A percentile compares a stretch with the other conserved stretches of the same genome.
These are phyloP conservation scores for Metschnikowia noctiluminum DNA, from an alignment of 805 yeast genomes.

Conservation along the genomic window DNA sequence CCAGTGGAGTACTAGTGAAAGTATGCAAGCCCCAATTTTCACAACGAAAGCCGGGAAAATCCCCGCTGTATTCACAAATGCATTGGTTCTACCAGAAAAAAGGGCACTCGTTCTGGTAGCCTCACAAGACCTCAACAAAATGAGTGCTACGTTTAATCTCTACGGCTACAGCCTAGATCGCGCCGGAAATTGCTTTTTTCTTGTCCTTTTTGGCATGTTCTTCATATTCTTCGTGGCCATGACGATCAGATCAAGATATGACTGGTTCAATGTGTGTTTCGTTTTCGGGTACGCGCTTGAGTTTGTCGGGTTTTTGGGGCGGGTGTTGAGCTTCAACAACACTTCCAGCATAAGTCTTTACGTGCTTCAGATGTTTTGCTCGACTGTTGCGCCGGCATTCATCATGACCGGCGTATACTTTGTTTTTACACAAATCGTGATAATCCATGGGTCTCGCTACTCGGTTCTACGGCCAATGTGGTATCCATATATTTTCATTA, in stretches of 20 bases:
- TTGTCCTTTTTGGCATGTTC: slow-evolving; percentile 25
- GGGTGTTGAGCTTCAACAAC: slow-evolving; percentile 30
- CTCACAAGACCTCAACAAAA: too few species aligned
- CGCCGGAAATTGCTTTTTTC: slow-evolving; percentile 32
- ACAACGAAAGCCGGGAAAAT: too few species aligned
- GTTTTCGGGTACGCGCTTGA: slow-evolving; percentile 35
- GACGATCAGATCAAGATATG: slow-evolving; percentile 32
- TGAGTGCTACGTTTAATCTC: not conserved
- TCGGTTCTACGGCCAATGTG: slow-evolving; percentile 40
- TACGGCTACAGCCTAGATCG: slow-evolving; percentile 24
- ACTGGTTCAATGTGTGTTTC: slow-evolving; percentile 40
- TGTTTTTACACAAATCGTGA: slow-evolving; percentile 39
- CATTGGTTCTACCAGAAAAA: too few species aligned
- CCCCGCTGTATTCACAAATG: too few species aligned
- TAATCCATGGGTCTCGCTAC: slow-evolving; percentile 34
- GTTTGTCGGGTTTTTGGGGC: slow-evolving; percentile 37
- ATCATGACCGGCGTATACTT: slow-evolving; percentile 42
- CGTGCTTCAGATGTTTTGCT: slow-evolving; percentile 31
- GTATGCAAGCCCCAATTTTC: too few species aligned
- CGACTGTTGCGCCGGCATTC: slow-evolving; percentile 41
- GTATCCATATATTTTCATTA: slow-evolving; percentile 41
- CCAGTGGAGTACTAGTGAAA: too few species aligned
- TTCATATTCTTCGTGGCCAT: slow-evolving; percentile 25
- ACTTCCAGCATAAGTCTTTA: slow-evolving; percentile 20
- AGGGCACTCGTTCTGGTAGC: too few species aligned